Percentiles rank a stretch among this genome's conserved stretches.
phyloP scores from a whole-genome alignment of 192 early-diverging fungal species.

The Coemansia sp. region DNA sequence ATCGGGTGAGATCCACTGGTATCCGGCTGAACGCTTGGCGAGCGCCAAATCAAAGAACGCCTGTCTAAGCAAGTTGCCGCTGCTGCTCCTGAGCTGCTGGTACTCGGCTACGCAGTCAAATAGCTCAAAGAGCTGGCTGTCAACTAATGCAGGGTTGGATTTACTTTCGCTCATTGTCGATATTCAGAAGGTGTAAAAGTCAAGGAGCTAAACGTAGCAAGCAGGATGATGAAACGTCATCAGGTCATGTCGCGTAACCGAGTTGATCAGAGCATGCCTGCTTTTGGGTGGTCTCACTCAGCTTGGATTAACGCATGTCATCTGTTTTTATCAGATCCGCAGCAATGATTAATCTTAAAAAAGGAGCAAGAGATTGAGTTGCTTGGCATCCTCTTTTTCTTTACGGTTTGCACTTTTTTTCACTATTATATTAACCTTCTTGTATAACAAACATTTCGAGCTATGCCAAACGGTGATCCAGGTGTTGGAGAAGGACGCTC shows the following conservation, averaged over 20 bases:
- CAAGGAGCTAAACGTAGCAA: background rate
- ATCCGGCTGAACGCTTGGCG: constrained; percentile 49
- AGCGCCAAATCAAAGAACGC: constrained; percentile 45
- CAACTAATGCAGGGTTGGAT: constrained; percentile 6
- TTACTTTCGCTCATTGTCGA: background rate
- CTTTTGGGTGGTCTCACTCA: background rate
- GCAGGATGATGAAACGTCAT: background rate
- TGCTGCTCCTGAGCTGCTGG: constrained; percentile 20
- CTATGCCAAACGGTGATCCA: no score
- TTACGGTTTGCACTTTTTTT: no score
- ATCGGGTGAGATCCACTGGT: constrained; percentile 52
- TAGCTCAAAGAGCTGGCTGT: constrained; percentile 25
- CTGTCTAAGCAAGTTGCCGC: constrained; percentile 18
- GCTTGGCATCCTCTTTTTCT: no score
- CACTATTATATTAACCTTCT: no score
- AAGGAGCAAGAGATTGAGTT: no score
- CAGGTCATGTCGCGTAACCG: background rate
- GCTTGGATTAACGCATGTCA: background rate
- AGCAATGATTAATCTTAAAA: background rate
- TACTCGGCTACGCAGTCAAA: constrained; percentile 40
- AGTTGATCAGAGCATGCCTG: background rate
- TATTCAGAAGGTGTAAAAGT: background rate
- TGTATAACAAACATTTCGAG: no score
- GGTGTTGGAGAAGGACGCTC: no score
- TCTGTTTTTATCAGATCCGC: background rate